Evolutionary conservation across 768 basidiomycete species (phyloP).

Genomic region (Naganishia antarctica): DNA sequence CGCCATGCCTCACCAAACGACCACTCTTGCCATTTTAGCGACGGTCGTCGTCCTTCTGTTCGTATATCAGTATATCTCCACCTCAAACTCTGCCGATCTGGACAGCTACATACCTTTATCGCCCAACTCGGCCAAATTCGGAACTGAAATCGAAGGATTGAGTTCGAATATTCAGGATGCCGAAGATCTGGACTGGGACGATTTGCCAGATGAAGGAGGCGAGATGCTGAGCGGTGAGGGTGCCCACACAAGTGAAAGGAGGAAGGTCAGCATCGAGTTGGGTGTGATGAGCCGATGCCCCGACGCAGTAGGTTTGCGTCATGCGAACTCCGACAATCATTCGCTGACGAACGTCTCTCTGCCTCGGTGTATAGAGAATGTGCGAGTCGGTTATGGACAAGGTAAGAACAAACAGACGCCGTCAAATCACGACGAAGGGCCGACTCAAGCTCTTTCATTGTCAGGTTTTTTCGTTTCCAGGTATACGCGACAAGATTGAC

Average conservation of each 20-base stretch:
- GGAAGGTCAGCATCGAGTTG: conserved; percentile 54
- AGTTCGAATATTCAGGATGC: conserved; percentile 1
- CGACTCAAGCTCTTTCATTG: not conserved
- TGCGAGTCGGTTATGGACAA: conserved; percentile 74
- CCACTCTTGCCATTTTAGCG: conserved; percentile 2
- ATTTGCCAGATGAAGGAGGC: not conserved
- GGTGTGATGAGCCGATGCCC: conserved; percentile 72
- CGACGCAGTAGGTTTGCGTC: conserved; percentile 57
- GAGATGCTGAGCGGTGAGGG: not conserved
- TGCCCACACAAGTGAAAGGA: not conserved
- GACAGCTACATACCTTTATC: conserved; percentile 4
- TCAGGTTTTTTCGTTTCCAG: conserved; percentile 51
- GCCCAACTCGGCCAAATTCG: conserved; percentile 16
- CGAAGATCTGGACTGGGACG: conserved; percentile 10
- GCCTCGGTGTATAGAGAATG: conserved; percentile 55
- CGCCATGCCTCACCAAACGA: conserved; percentile 13
- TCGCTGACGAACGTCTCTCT: conserved; percentile 1
- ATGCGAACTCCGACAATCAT: not conserved
- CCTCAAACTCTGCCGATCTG: not conserved
- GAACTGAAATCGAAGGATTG: not conserved
- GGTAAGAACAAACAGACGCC: conserved; percentile 49
- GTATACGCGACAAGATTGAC: conserved; percentile 63
- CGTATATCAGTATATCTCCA: not conserved
- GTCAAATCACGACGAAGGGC: not conserved
- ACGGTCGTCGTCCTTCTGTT: conserved; percentile 11